Evolutionary conservation across 2,329 filamentous ascomycete genomes (phyloP).

Genomic region (Zymoseptoria passerinii): DNA sequence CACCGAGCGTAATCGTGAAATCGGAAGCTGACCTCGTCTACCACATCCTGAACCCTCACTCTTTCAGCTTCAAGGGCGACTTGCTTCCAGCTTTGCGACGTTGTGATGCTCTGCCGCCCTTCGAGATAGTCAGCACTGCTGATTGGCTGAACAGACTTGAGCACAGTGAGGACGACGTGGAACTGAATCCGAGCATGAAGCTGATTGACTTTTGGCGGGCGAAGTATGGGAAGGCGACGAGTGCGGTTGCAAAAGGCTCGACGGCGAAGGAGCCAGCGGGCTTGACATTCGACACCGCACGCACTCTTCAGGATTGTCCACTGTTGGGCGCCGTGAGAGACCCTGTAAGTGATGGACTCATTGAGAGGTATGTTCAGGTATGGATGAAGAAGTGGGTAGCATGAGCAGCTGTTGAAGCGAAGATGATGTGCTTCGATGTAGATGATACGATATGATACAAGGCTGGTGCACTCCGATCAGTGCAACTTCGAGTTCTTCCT

Average conservation of each 20-base stretch:
- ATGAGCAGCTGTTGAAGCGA: neutral
- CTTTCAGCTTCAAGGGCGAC: slow-evolving; percentile 16
- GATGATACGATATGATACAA: neutral
- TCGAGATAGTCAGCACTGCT: slow-evolving; percentile 15
- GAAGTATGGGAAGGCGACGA: slow-evolving; percentile 6
- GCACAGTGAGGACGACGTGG: slow-evolving; percentile 13
- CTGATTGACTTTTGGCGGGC: slow-evolving; percentile 23
- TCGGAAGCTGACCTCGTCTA: slow-evolving; percentile 17
- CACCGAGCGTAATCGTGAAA: neutral
- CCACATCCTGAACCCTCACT: slow-evolving; percentile 30
- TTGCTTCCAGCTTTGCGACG: slow-evolving; percentile 17
- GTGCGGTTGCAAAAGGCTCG: neutral
- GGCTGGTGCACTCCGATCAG: neutral
- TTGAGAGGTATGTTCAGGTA: slow-evolving; percentile 6
- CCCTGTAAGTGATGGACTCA: slow-evolving; percentile 5
- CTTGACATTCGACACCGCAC: slow-evolving; percentile 6
- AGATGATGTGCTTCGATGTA: neutral
- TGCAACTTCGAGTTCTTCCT: neutral
- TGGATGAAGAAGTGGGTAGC: slow-evolving; percentile 9
- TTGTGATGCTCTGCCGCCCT: slow-evolving; percentile 12
- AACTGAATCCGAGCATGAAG: slow-evolving; percentile 24
- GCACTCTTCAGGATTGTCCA: slow-evolving; percentile 4
- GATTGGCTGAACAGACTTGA: slow-evolving; percentile 13
- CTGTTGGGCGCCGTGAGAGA: slow-evolving; percentile 4
- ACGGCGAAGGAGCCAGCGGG: slow-evolving; percentile 2